Conservation (phyloP, 192 early-diverging fungal genomes). For the Pilaira anomala region DNA sequence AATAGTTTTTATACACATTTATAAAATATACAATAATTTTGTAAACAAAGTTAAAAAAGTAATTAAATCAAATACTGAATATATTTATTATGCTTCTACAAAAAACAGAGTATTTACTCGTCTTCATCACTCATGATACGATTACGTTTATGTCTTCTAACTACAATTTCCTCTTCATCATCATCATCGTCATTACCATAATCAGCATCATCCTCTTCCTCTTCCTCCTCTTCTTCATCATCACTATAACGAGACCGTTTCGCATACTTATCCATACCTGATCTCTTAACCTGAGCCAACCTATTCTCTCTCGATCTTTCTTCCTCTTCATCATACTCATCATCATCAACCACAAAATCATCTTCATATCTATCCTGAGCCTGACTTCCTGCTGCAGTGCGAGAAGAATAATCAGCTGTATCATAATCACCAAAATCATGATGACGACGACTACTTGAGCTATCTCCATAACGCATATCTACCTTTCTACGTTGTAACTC, state of each 20-base stretch:
- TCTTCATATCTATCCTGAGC: conserved; percentile 42
- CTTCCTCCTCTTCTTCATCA: conserved; percentile 35
- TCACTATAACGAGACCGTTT: conserved; percentile 21
- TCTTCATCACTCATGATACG: conserved; percentile 36
- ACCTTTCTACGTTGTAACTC: conserved; percentile 41
- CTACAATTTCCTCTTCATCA: conserved; percentile 29
- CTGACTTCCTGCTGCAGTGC: conserved; percentile 6
- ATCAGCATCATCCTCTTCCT: conserved; percentile 22
- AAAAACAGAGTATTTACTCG: conserved; percentile 5
- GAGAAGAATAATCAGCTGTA: conserved; percentile 15
- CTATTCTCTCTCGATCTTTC: conserved; percentile 37
- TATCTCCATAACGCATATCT: conserved; percentile 27
- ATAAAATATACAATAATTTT: too few relatives aligned
- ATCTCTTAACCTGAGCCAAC: conserved; percentile 22
- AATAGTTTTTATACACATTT: too few relatives aligned
- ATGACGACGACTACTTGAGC: conserved; percentile 30
- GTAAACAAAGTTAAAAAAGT: too few relatives aligned
- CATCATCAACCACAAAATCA: conserved; percentile 58
- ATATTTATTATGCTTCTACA: too few relatives aligned
- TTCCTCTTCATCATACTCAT: conserved; percentile 41
- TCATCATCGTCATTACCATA: conserved; percentile 28
- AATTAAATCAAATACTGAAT: too few relatives aligned
- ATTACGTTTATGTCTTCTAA: conserved; percentile 26
- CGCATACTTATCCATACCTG: conserved; percentile 29
- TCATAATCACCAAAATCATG: conserved; percentile 47